These are phyloP conservation scores for Alnus glutinosa DNA, from an alignment of 306 rosid genomes.

Conservation along the genomic window DNA sequence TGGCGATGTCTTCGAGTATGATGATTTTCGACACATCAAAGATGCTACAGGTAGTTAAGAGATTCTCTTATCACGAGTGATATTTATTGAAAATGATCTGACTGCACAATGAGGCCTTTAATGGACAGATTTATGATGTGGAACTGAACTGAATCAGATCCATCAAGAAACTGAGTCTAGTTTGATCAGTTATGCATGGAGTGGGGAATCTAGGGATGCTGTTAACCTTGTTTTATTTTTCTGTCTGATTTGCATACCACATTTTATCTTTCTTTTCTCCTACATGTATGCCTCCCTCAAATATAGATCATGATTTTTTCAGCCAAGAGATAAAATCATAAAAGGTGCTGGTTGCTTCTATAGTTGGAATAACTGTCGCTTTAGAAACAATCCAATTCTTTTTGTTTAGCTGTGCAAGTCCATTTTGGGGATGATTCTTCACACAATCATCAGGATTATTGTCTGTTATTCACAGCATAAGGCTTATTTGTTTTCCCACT, in stretches of 20 bases:
- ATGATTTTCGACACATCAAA: conserved; percentile 64
- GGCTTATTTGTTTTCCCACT: not conserved
- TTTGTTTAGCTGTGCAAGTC: not conserved
- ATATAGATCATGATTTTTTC: not conserved
- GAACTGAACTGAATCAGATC: not conserved
- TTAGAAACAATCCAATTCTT: not conserved
- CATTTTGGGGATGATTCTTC: not conserved
- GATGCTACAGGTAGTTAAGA: conserved; percentile 67
- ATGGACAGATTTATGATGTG: not conserved
- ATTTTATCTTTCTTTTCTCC: not conserved
- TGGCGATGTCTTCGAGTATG: conserved; percentile 78
- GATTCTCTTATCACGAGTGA: conserved; percentile 23
- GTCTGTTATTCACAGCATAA: not conserved
- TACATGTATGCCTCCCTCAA: not conserved
- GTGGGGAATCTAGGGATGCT: not conserved
- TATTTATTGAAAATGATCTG: conserved; percentile 21
- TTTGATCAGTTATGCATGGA: not conserved
- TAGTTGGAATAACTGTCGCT: not conserved
- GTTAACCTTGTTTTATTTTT: not conserved
- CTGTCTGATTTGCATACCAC: not conserved
- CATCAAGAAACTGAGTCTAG: not conserved
- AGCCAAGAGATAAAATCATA: not conserved
- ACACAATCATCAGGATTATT: not conserved
- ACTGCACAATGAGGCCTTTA: conserved; percentile 11
- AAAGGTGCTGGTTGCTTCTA: not conserved